Base-by-base conservation (phyloP, 345 rosid species). In the Salix purpurea region DNA sequence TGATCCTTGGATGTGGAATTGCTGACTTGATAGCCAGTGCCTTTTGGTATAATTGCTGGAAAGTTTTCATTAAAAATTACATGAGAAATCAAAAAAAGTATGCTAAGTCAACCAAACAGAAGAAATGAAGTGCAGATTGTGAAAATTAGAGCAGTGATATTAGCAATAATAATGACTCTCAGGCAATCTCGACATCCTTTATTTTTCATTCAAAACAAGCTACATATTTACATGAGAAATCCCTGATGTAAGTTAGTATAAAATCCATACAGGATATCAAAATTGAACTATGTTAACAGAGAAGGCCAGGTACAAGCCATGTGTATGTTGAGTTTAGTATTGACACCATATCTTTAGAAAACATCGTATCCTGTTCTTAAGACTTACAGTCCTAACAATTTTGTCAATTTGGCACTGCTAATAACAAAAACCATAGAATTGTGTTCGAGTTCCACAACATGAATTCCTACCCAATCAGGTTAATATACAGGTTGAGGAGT, bases 1-100 rank as follows among this genome's bases (percentile, higher is more conserved):
- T 94, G 78, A 96, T 96, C 86, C 99, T 90, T 70, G 99, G 99
- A 90, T 96, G 99, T 21, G 99, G 99, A 87, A 96, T 96, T 40
- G 99, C 99, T 40, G 99, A 96, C 84, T 96, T 96, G 77, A 96
- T 94, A 42, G 99, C 93, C 84, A 96, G 97, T 75, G 97, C 99
- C 81, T 96, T 96, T 65, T 84, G 97, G 88, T 96, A 96, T 69
- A 96, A 82, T 96, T 94, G 97, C 99, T 96, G 94, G 79, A 69
- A 52, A 79, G 62, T 19, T 46, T 50, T 64, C 28, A 46, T 69
- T 54, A 67, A 26, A 7, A 75, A 68, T 9, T 14, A 74, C 46
- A 2, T 28, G 50, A 23, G n/a, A 37, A 23, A 8, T 48, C 21
- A 64, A 70, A 70, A 30, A 23, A 28, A 50, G 7, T 6, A 52